Percentiles rank a stretch among this genome's conserved stretches.
These are phyloP conservation scores for Heliamphora exappendiculata DNA, from an alignment of 148 eudicot species.

Conservation along the genomic window DNA sequence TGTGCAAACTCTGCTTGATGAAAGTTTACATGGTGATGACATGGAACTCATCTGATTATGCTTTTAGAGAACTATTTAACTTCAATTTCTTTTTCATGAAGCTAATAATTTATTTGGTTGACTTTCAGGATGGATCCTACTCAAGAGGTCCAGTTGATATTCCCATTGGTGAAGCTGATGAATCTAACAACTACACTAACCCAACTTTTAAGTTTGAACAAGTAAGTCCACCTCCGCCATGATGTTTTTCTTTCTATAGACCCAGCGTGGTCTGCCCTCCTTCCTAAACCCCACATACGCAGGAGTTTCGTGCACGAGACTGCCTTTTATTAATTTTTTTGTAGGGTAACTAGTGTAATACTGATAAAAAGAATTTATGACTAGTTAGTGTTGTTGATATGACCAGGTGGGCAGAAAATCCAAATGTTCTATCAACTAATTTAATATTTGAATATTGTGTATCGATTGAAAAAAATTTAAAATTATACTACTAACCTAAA, in stretches of 20 bases:
- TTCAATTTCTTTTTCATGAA: not conserved
- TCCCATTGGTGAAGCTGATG: constrained; percentile 68
- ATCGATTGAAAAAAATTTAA: not conserved
- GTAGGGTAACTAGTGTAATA: not conserved
- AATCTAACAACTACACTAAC: constrained; percentile 61
- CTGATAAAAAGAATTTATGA: not conserved
- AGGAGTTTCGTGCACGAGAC: too few relatives aligned
- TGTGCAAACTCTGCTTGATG: not conserved
- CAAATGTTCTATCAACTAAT: not conserved
- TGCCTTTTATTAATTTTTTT: too few relatives aligned
- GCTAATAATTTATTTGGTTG: constrained; percentile 2
- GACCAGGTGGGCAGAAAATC: not conserved
- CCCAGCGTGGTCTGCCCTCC: too few relatives aligned
- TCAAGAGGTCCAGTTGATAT: constrained; percentile 96
- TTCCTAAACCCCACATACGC: too few relatives aligned
- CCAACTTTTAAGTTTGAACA: constrained; percentile 95
- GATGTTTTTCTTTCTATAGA: not conserved
- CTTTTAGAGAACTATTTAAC: not conserved
- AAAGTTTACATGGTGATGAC: not conserved
- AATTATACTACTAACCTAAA: not conserved
- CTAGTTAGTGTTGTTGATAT: not conserved
- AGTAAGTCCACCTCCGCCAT: constrained; percentile 35
- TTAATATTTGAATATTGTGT: not conserved
- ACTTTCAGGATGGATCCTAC: constrained; percentile 88
- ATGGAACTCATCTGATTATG: not conserved